These are phyloP conservation scores for Pelargonium australe DNA, from an alignment of 441 rosid species.

Conservation along the genomic window DNA sequence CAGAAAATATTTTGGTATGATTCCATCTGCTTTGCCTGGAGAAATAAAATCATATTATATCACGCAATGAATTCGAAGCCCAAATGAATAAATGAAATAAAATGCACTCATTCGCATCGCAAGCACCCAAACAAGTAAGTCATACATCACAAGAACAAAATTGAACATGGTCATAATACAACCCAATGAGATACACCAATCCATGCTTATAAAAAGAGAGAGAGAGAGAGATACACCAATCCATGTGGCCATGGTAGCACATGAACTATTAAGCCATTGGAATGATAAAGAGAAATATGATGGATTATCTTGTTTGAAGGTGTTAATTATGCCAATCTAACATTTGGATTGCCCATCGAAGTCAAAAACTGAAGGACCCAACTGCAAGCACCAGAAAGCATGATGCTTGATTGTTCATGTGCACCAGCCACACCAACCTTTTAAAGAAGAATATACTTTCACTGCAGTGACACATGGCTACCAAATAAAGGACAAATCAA, in stretches of 20 bases:
- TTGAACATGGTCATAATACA: neutral
- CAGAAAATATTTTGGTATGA: slow-evolving; percentile 86
- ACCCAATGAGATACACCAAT: neutral
- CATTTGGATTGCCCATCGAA: neutral
- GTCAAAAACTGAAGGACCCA: neutral
- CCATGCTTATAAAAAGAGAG: too few species aligned
- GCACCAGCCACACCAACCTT: neutral
- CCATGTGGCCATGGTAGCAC: neutral
- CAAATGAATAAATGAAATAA: neutral
- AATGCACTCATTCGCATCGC: neutral
- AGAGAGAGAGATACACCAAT: neutral
- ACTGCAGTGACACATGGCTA: neutral
- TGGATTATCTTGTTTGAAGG: neutral
- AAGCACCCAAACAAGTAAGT: neutral
- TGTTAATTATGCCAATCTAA: neutral
- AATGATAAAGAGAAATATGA: neutral
- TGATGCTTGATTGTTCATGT: neutral
- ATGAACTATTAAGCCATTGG: neutral
- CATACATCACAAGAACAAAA: neutral
- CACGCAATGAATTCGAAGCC: neutral
- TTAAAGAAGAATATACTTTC: neutral
- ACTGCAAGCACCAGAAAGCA: neutral
- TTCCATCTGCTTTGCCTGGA: slow-evolving; percentile 86
- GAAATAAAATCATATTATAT: neutral
- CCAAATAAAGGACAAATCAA: neutral